These are phyloP conservation scores for Nitzschia sp. DNA, from an alignment of 108 stramenopile species.

Conservation along the genomic window DNA sequence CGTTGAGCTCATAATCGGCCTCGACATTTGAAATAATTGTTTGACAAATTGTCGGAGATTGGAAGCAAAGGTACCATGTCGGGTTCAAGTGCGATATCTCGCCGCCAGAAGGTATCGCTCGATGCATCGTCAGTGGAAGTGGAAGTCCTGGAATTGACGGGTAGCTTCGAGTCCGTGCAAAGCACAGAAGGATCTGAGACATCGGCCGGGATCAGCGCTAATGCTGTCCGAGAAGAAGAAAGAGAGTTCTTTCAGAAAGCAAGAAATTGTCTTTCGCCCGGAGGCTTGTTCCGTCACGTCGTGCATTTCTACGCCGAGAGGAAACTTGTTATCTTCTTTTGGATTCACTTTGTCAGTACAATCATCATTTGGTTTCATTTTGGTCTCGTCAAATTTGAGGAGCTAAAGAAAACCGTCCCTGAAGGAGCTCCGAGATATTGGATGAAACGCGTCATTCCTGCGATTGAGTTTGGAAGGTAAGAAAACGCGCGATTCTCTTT, in stretches of 20 bases:
- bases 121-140: neutral
- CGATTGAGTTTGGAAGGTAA: constrained; percentile 36
- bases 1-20: no score
- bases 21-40: no score
- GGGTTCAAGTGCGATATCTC: no score
- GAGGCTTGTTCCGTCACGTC: neutral
- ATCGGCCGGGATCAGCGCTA: neutral
- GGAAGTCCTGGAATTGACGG: neutral
- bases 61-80: no score
- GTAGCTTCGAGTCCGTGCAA: neutral
- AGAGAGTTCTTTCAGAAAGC: neutral
- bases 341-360: constrained; percentile 16
- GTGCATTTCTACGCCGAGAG: neutral
- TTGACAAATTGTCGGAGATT: no score
- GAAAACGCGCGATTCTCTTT: no score
- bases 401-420: constrained; percentile 31
- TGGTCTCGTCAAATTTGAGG: constrained; percentile 37
- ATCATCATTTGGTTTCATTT: constrained; percentile 33
- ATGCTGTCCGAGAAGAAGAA: neutral
- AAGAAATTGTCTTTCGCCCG: neutral
- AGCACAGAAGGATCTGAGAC: neutral
- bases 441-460: constrained; percentile 37
- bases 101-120: neutral
- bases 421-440: constrained; percentile 36
- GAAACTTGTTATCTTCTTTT: constrained; percentile 6